Evolutionary conservation across 257 asterid genomes (phyloP), one percentile per base, ranked within the genome.

Genomic region (Dorcoceras hygrometricum): DNA sequence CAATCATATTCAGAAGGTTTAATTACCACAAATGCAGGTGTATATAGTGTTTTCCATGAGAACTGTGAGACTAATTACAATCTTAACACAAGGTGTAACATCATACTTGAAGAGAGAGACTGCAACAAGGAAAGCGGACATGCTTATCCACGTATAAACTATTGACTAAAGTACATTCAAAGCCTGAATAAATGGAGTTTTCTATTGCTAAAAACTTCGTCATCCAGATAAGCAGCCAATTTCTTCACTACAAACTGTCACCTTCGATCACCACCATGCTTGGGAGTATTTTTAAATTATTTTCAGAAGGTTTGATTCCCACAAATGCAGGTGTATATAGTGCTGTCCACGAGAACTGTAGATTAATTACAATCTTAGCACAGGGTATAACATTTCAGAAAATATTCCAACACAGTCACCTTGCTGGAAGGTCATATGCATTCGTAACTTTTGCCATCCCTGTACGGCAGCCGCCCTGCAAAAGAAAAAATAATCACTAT

Each of bases 401-500:
- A 8, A 43, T 12, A 54, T 31, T 62, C 43, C 34, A 57, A 53
- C 27, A 67, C 46, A 72, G 76, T 46, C 71, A 92, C 98, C 99
- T 88, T 67, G 95, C 92, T 59, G 99, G 99, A 77, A 93, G 99
- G 75, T 93, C 90, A 80, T 90, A 90, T 6, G 87, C 87, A 60
- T 69, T 70, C 54, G 90, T 80, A 57, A 94, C 86, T 84, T 94
- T 94, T 68, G 96, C 96, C 98, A 90, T 88, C 79, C 99, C 99
- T 57, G 99, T 94, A 71, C 98, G 89, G 78, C 99, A 94, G 64
- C 96, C 99, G 71, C 99, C 99, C 99, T 94, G 72, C 56, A 61
- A 67, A 66, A 32, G 71, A 18, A 27, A 71, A 68, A 55, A 62
- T 27, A 66, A 66, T 23, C 43, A 69, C 54, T 18, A 77, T 75